Percentiles rank a stretch among this genome's conserved stretches.
Evolutionary conservation across 2,329 filamentous ascomycete genomes (phyloP).

Genomic region (Westerdykella ornata): DNA sequence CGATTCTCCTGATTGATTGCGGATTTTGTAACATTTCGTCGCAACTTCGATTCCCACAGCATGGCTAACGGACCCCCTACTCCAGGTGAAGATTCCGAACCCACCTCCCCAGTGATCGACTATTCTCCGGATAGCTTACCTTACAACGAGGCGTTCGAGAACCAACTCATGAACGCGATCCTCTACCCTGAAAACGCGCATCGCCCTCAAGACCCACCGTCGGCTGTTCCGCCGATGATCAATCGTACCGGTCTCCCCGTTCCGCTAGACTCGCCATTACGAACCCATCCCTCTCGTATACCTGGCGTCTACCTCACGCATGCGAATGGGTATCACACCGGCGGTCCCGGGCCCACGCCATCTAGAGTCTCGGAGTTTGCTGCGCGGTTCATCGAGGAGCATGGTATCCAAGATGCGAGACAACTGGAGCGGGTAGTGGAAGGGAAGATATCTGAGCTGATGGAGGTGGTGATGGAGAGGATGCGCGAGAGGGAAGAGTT

Average conservation of each 20-base stretch:
- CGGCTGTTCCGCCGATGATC: constrained; percentile 23
- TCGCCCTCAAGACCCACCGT: constrained; percentile 18
- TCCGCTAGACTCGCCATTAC: constrained; percentile 38
- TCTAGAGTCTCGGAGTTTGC: constrained; percentile 32
- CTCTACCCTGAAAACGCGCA: constrained; percentile 28
- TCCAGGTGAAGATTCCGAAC: constrained; percentile 25
- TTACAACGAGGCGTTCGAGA: constrained; percentile 42
- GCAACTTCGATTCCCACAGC: too few relatives aligned
- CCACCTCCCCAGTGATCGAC: constrained; percentile 29
- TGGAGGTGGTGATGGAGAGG: constrained; percentile 36
- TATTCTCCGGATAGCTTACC: constrained; percentile 41
- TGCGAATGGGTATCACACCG: constrained; percentile 42
- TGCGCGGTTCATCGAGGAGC: constrained; percentile 35
- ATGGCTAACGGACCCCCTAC: constrained; percentile 29
- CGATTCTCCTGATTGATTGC: too few relatives aligned
- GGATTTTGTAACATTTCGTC: too few relatives aligned
- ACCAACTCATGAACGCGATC: constrained; percentile 38
- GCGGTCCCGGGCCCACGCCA: constrained; percentile 41
- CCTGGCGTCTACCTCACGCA: constrained; percentile 43
- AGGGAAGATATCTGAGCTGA: constrained; percentile 25
- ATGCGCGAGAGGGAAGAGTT: constrained; percentile 37
- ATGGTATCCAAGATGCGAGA: constrained; percentile 30
- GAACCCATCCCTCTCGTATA: constrained; percentile 39
- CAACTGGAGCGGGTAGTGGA: constrained; percentile 33
- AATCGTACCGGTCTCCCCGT: constrained; percentile 37